Conservation (phyloP, 257 asterid genomes). For the Forsythia viridissima region DNA sequence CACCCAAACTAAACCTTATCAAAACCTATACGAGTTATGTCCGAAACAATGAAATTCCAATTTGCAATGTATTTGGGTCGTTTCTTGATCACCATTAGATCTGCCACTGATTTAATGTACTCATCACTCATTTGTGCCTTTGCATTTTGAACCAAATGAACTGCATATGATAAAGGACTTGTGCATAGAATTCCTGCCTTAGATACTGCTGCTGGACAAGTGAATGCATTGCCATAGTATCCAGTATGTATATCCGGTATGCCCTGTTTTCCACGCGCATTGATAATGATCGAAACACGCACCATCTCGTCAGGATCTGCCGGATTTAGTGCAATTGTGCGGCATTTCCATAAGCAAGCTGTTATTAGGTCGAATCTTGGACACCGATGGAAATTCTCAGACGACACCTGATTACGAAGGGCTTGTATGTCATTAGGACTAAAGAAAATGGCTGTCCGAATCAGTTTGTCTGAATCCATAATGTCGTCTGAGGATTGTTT, state of each 20-base stretch:
- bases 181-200: constrained; percentile 26
- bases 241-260: constrained; percentile 30
- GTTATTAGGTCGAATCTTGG: constrained; percentile 40
- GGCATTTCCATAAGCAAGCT: constrained; percentile 37
- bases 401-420: neutral
- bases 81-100: constrained; percentile 32
- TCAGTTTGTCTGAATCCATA: neutral
- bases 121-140: constrained; percentile 32
- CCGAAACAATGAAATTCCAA: constrained; percentile 10
- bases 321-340: constrained; percentile 26
- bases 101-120: constrained; percentile 40
- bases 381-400: neutral
- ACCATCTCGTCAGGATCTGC: constrained; percentile 37
- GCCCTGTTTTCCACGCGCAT: constrained; percentile 24
- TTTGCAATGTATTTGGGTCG: constrained; percentile 22
- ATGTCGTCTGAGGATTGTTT: neutral
- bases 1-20: constrained; percentile 19
- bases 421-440: constrained; percentile 8
- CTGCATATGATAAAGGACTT: constrained; percentile 33
- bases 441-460: constrained; percentile 16
- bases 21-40: neutral
- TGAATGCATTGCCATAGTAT: constrained; percentile 43
- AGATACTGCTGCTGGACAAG: constrained; percentile 34
- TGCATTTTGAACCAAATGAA: constrained; percentile 31
- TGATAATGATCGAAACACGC: constrained; percentile 28